These are phyloP conservation scores for Didymella pinodella DNA, from an alignment of 2,329 filamentous ascomycete species.

Conservation along the genomic window DNA sequence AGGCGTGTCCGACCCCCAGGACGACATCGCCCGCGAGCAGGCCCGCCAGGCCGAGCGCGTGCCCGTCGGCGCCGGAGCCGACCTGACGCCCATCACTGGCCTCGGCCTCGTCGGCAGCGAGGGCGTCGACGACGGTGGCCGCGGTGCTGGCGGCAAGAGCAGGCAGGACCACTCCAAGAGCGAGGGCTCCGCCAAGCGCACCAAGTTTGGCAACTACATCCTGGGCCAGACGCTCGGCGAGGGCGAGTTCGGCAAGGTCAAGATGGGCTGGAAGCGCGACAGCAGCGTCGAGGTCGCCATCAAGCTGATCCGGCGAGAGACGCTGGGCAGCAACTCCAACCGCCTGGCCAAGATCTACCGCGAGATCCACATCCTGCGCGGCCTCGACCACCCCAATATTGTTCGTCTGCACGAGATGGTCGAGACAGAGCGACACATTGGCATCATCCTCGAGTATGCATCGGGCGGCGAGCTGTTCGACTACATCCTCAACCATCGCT, in stretches of 20 bases:
- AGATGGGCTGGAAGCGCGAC: conserved; percentile 97
- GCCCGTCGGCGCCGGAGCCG: conserved; percentile 53
- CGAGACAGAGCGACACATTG: conserved; percentile 95
- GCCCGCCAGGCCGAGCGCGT: conserved; percentile 71
- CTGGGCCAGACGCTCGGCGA: conserved; percentile 95
- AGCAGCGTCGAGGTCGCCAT: conserved; percentile 93
- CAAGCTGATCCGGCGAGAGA: conserved; percentile 94
- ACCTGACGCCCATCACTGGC: conserved; percentile 57
- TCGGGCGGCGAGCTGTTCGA: conserved; percentile 98
- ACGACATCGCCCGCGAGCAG: conserved; percentile 74
- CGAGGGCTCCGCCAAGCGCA: conserved; percentile 70
- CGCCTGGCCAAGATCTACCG: conserved; percentile 96
- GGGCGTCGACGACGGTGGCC: conserved; percentile 58
- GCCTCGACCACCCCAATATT: conserved; percentile 93
- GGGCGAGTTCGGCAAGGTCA: conserved; percentile 98
- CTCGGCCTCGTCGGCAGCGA: conserved; percentile 61
- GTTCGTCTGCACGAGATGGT: conserved; percentile 98
- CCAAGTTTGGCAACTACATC: conserved; percentile 94
- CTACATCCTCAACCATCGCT: conserved; percentile 96
- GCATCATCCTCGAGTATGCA: conserved; percentile 97
- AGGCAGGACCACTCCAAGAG: conserved; percentile 67
- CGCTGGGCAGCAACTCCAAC: conserved; percentile 84
- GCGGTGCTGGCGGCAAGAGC: conserved; percentile 54
- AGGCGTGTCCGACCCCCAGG: conserved; percentile 76
- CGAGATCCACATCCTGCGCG: conserved; percentile 89